Conservation (phyloP, 2,329 filamentous ascomycete species). For the Cytospora schulzeri region DNA sequence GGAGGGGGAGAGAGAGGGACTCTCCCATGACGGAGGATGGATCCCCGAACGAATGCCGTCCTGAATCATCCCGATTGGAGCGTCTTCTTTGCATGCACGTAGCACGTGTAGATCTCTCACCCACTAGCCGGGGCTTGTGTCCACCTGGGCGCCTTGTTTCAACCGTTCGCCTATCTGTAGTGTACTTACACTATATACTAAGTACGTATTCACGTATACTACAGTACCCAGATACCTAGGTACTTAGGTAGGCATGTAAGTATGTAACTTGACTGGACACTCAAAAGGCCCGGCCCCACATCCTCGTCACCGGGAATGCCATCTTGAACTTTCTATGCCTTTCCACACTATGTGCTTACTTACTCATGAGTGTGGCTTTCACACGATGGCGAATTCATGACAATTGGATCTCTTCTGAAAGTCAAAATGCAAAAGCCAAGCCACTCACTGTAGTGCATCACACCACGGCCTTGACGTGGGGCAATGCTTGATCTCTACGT, state of each 20-base stretch:
- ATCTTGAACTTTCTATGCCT: too few species aligned
- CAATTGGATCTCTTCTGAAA: neutral
- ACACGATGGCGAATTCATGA: neutral
- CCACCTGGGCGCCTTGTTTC: too few species aligned
- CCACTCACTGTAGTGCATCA: neutral
- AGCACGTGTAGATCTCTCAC: neutral
- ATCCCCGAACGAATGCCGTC: conserved; percentile 6
- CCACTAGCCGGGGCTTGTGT: neutral
- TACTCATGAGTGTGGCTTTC: too few species aligned
- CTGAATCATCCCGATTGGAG: conserved; percentile 6
- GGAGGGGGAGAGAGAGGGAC: neutral
- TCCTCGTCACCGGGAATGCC: neutral
- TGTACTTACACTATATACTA: too few species aligned
- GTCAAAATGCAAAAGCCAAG: neutral
- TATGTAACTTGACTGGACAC: too few species aligned
- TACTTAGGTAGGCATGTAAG: too few species aligned
- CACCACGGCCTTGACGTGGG: neutral
- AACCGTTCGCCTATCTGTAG: neutral
- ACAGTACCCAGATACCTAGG: too few species aligned
- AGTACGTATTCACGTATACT: too few species aligned
- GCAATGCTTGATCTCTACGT: neutral
- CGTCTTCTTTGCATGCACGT: neutral
- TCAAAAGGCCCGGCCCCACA: neutral
- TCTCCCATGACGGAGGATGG: conserved; percentile 6
- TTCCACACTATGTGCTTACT: too few species aligned